Base-by-base conservation (phyloP, 495 filamentous ascomycete genomes). In the Aspergillus saccharolyticus region DNA sequence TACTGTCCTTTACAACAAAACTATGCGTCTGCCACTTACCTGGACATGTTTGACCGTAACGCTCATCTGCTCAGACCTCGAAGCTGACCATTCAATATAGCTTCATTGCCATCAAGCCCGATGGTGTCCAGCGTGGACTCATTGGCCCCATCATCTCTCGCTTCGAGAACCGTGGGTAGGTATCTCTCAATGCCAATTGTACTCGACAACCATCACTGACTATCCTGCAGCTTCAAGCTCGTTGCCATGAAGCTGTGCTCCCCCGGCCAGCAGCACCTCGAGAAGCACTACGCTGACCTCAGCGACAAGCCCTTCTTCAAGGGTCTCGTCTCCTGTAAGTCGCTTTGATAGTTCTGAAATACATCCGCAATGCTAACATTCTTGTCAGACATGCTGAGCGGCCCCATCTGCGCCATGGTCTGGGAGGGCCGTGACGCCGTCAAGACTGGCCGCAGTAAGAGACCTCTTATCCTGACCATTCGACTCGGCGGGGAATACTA, bases 61-160 rank as follows among this genome's bases (percentile, higher is more conserved):
- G 64, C 65, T 68, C 65, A 48, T 61, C 61, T n/a, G 28, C 63
- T 68, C 57, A 59, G 63, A 55, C 22, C 25, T 43, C 71, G 62
- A 71, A 62, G 75, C 83, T 85, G 71, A 87, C 62, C 55, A 58
- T 59, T 64, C 52, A 67, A 56, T 61, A 59, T 67, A 97, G 91
- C 78, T 97, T 97, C 87, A 96, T 97, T 83, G 92, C 92, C 70
- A 88, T 97, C 85, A 97, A 97, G 89, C 92, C 92, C 69, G 92
- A 97, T 79, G 94, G 94, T 76, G 94, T 98, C 81, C 94, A 96
- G 93, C 93, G 94, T 81, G 94, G 94, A 79, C 88, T 98, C 67
- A 77, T 98, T 76, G 94, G 91, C 67, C 84, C 89, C 76, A 97
- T 98, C 84, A 89, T 98, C 83, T 82, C 84, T 69, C 90, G 95